Percentiles rank a stretch among this genome's conserved stretches.
These are phyloP conservation scores for Helicocarpus griseus DNA, from an alignment of 2,329 filamentous ascomycete species.

Conservation along the genomic window DNA sequence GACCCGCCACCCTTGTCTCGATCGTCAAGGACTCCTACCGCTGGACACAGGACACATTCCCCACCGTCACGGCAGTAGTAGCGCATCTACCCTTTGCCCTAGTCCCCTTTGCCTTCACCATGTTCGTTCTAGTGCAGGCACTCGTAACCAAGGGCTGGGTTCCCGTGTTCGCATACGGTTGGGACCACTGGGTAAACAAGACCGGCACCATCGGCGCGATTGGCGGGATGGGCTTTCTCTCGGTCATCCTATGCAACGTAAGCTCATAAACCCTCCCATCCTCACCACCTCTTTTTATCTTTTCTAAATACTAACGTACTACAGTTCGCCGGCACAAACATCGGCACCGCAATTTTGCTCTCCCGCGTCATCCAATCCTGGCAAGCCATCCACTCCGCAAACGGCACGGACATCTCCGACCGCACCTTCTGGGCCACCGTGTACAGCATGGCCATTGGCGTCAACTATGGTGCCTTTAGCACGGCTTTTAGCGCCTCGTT, in stretches of 20 bases:
- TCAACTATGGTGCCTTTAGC: conserved; percentile 68
- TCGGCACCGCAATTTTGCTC: conserved; percentile 64
- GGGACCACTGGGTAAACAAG: conserved; percentile 61
- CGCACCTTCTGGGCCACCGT: conserved; percentile 65
- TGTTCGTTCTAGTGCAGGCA: conserved; percentile 66
- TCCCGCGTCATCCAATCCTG: conserved; percentile 62
- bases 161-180: conserved; percentile 60
- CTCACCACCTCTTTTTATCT: background rate
- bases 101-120: conserved; percentile 61
- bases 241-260: conserved; percentile 62
- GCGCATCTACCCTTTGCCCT: conserved; percentile 58
- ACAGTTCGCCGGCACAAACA: conserved; percentile 68
- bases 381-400: conserved; percentile 47
- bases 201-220: conserved; percentile 60
- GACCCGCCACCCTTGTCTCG: conserved; percentile 45
- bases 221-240: conserved; percentile 64
- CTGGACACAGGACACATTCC: conserved; percentile 63
- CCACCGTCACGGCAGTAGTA: conserved; percentile 56
- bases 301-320: conserved; percentile 9
- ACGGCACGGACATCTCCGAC: conserved; percentile 45
- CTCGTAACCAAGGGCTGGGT: conserved; percentile 68
- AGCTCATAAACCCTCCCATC: conserved; percentile 25
- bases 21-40: conserved; percentile 35
- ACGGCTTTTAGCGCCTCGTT: conserved; percentile 62
- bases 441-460: conserved; percentile 64